Evolutionary conservation across 352 stramenopile genomes (phyloP), one percentile per base, ranked within the genome.

Genomic region (Elongisporangium prolatum): DNA sequence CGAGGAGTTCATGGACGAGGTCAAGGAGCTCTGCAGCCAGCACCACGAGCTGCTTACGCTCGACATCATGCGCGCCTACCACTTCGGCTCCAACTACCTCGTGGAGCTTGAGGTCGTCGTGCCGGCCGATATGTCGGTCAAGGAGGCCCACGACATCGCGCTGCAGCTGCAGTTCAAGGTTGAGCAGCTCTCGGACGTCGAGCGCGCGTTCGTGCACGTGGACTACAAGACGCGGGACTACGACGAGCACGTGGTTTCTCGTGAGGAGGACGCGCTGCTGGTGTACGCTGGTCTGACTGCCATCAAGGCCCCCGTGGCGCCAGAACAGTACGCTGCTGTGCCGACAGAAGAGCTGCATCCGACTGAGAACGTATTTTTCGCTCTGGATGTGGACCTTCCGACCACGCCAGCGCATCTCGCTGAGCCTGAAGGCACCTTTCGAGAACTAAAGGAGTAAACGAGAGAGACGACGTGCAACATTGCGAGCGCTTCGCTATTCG

Each of bases 161-260:
- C 86, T 98, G 53, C 89, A 97, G 65, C 75, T 98, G 49, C 93
- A 98, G 65, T 96, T 97, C 65, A 93, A 97, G 61, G 92, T 98
- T 58, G 92, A 98, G 68, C 77, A 84, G 16, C 60, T 91, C 28
- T 79, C 92, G 18, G 86, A 97, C 56, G 94, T 98, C 17, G 24
- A 34, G 24, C 24, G 24, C 7, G 95, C 89, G 20, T 98, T 98
- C 74, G 94, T 98, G 16, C 94, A 98, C 63, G 94, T 98, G 60
- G 93, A 98, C 75, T 98, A 98, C 72, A 80, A 96, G 24, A 67
- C 69, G 16, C 80, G 82, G 47, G 80, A 89, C 58, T 89, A 92
- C 55, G 76, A 90, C 52, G 75, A 89, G 59, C 78, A 87, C 61
- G 66, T 86, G 13, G 73, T 84, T 18, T 84, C 77, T 24, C 67